Evolutionary conservation across 78 protist genomes (phyloP).

Genomic region (Emiliania huxleyi): DNA sequence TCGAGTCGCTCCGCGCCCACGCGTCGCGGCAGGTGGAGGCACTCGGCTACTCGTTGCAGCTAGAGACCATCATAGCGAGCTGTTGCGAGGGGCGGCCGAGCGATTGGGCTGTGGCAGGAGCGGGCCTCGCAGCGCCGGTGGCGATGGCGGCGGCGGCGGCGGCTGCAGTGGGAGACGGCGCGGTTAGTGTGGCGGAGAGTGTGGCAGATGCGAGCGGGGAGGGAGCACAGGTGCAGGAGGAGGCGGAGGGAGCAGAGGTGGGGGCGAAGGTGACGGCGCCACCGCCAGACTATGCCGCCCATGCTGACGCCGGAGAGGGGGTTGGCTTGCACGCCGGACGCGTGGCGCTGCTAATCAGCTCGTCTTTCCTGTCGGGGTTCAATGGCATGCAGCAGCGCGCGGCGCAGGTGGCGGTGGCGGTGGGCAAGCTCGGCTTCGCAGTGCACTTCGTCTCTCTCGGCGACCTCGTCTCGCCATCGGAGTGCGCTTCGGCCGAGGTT

Average conservation of each 20-base stretch:
- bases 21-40: not conserved
- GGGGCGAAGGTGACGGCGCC: not conserved
- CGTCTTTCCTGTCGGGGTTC: not conserved
- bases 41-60: not conserved
- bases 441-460: not conserved
- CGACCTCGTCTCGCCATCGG: not conserved
- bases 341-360: not conserved
- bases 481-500: not conserved
- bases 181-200: no score
- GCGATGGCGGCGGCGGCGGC: no score
- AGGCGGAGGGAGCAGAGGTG: not conserved
- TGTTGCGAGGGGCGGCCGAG: not conserved
- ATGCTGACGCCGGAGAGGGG: not conserved
- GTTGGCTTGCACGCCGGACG: not conserved
- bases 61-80: not conserved
- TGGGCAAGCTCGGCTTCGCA: constrained; percentile 1
- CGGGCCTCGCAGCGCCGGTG: no score
- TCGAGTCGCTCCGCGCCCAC: not conserved
- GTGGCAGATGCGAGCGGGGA: not conserved
- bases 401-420: not conserved
- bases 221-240: not conserved
- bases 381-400: constrained; percentile 29
- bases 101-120: no score
- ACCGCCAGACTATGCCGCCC: not conserved
- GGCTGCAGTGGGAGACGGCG: no score